A percentile compares a stretch with the other conserved stretches of the same genome.
phyloP scores from a whole-genome alignment of 306 rosid genomes.

The Inga oerstediana region DNA sequence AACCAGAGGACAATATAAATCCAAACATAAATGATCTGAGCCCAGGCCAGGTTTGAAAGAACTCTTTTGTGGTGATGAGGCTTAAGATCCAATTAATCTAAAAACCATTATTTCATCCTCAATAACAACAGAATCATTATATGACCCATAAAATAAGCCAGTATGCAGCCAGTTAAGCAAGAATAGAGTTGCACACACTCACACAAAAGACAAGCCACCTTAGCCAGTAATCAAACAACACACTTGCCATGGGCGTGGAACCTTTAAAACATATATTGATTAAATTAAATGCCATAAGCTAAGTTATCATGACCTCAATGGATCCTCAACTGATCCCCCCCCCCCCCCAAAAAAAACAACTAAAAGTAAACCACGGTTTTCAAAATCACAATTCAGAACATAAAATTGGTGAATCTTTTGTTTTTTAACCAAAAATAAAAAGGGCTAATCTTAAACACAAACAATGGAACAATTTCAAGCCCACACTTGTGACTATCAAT shows the following conservation, averaged over 20 bases:
- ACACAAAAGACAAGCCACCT: slow-evolving; percentile 3
- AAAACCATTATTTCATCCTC: slow-evolving; percentile 9
- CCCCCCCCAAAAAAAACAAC: neutral
- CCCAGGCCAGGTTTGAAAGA: slow-evolving; percentile 8
- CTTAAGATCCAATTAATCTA: slow-evolving; percentile 19
- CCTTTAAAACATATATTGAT: neutral
- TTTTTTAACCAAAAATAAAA: neutral
- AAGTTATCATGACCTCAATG: neutral
- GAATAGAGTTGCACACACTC: neutral
- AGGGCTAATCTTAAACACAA: neutral
- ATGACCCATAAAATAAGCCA: neutral
- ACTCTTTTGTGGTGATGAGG: slow-evolving; percentile 17
- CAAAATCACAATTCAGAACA: neutral
- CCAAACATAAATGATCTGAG: slow-evolving; percentile 23
- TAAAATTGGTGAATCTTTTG: neutral
- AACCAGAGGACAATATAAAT: slow-evolving; percentile 19
- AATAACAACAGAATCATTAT: slow-evolving; percentile 7
- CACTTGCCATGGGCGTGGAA: neutral
- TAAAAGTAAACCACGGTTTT: neutral
- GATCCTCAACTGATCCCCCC: neutral
- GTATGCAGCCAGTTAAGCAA: neutral
- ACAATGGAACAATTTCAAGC: neutral
- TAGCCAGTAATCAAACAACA: neutral
- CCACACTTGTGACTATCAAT: no score
- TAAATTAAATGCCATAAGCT: neutral